Conservation (phyloP, 2,329 filamentous ascomycete species). For the Albifimbria verrucaria region DNA sequence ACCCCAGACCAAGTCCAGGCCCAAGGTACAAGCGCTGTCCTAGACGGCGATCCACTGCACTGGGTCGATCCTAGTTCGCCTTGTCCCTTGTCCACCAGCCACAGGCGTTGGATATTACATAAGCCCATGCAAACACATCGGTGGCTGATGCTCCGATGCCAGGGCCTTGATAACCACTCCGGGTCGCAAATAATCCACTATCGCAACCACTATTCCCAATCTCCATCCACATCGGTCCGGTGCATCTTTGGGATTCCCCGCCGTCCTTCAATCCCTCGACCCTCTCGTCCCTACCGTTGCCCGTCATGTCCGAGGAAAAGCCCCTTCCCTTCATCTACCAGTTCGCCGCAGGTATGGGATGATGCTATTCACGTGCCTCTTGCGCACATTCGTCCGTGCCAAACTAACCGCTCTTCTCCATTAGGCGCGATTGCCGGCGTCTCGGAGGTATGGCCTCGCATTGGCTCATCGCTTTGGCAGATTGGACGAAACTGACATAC, state of each 20-base stretch:
- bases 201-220: slow-evolving; percentile 1
- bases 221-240: slow-evolving; percentile 4
- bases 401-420: slow-evolving; percentile 14
- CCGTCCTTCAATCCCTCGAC: slow-evolving; percentile 17
- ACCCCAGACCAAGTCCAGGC: too few relatives aligned
- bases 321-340: slow-evolving; percentile 92
- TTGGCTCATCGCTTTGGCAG: slow-evolving; percentile 13
- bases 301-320: slow-evolving; percentile 63
- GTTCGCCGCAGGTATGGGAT: slow-evolving; percentile 86
- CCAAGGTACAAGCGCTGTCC: too few relatives aligned
- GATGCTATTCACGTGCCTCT: slow-evolving; percentile 28
- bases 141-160: background rate
- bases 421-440: slow-evolving; percentile 91
- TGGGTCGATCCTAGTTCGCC: too few relatives aligned
- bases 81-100: background rate
- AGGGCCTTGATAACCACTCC: background rate
- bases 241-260: slow-evolving; percentile 3
- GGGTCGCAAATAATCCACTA: background rate
- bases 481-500: slow-evolving; percentile 11
- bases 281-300: slow-evolving; percentile 9
- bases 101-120: background rate
- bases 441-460: slow-evolving; percentile 69
- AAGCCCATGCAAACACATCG: background rate
- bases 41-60: too few relatives aligned
- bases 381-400: slow-evolving; percentile 10